Evolutionary conservation across 306 rosid genomes (phyloP).

Genomic region (Pterocarpus macrocarpus): DNA sequence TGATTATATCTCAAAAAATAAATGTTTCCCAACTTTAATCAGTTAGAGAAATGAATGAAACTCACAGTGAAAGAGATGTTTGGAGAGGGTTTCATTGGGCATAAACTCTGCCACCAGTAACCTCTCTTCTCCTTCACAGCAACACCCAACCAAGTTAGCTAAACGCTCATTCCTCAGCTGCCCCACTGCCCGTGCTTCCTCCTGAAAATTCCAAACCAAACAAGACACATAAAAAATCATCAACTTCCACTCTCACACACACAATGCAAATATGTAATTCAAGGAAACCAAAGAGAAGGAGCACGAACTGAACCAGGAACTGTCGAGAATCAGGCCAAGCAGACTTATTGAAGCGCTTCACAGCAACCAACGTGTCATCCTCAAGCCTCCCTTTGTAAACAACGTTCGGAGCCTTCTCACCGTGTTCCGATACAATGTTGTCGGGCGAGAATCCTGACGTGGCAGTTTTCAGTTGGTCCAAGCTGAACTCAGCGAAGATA

Average conservation of each 20-base stretch:
- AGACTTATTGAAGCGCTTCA: constrained; percentile 78
- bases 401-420: constrained; percentile 91
- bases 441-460: constrained; percentile 75
- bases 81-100: constrained; percentile 87
- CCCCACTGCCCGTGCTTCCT: constrained; percentile 84
- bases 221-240: constrained; percentile 4
- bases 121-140: constrained; percentile 81
- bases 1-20: too few species aligned
- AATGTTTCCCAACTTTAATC: background rate
- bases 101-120: constrained; percentile 84
- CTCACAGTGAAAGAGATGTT: constrained; percentile 85
- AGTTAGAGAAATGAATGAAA: constrained; percentile 18
- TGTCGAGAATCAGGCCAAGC: constrained; percentile 93
- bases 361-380: constrained; percentile 66
- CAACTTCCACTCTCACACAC: background rate
- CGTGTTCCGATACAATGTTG: constrained; percentile 84
- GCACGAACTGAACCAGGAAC: constrained; percentile 68
- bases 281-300: background rate
- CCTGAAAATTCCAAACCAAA: constrained; percentile 57
- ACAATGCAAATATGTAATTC: background rate
- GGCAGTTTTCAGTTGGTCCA: constrained; percentile 70
- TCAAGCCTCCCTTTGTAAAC: constrained; percentile 75
- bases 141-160: constrained; percentile 85
- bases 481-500: constrained; percentile 70
- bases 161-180: constrained; percentile 70